A percentile compares a stretch with the other conserved stretches of the same genome.
Conservation (phyloP, 805 yeast genomes). For the Starmera dryadoides region DNA sequence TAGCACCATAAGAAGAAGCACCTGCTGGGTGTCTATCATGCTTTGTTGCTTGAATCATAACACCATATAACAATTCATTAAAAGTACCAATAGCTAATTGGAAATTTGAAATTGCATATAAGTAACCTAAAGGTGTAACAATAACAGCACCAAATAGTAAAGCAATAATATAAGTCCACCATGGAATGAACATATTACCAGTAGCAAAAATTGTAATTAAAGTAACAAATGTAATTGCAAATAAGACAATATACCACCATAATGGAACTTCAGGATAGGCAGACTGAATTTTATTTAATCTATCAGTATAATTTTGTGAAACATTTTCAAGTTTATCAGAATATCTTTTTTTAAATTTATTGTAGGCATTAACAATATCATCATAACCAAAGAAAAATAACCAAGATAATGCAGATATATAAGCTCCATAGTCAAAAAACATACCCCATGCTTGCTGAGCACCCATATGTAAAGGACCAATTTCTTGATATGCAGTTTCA, state of each 20-base stretch:
- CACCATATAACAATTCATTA: slow-evolving; percentile 42
- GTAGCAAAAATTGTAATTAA: slow-evolving; percentile 27
- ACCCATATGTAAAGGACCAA: slow-evolving; percentile 41
- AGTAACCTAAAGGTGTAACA: slow-evolving; percentile 41
- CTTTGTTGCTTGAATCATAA: slow-evolving; percentile 29
- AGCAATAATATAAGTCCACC: slow-evolving; percentile 30
- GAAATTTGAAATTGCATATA: slow-evolving; percentile 43
- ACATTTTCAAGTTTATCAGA: neutral
- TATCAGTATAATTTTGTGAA: slow-evolving; percentile 25
- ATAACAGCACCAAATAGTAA: slow-evolving; percentile 35
- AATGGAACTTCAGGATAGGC: slow-evolving; percentile 34
- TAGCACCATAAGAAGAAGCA: slow-evolving; percentile 40
- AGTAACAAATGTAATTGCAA: slow-evolving; percentile 27
- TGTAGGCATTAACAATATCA: slow-evolving; percentile 8
- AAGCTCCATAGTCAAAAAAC: slow-evolving; percentile 47
- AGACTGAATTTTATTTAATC: slow-evolving; percentile 34
- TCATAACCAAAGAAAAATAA: slow-evolving; percentile 22
- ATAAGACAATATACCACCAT: slow-evolving; percentile 33
- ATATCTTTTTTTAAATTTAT: slow-evolving; percentile 1
- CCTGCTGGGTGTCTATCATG: slow-evolving; percentile 36
- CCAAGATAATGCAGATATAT: slow-evolving; percentile 41
- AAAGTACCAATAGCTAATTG: slow-evolving; percentile 46
- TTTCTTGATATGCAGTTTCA: slow-evolving; percentile 34
- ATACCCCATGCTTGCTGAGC: slow-evolving; percentile 43
- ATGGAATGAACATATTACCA: slow-evolving; percentile 25